Conservation (phyloP, 2,329 filamentous ascomycete species). For the Emericellopsis cladophorae region DNA sequence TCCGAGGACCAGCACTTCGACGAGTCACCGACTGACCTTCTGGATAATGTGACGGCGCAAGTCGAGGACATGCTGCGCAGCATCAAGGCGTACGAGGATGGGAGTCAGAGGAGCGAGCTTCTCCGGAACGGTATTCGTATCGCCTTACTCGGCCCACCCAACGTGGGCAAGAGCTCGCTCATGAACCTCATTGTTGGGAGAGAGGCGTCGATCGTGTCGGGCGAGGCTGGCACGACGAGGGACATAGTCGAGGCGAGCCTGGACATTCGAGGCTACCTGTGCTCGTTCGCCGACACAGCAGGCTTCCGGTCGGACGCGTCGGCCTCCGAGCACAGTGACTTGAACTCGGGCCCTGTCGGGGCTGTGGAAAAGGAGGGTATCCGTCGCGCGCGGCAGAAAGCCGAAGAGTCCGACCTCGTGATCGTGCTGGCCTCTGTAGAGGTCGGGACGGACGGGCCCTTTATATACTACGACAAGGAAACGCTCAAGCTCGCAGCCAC, state of each 20-base stretch:
- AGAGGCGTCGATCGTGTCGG: conserved; percentile 89
- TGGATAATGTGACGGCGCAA: conserved; percentile 55
- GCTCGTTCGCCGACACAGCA: conserved; percentile 90
- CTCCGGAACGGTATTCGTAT: conserved; percentile 76
- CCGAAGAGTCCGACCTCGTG: conserved; percentile 73
- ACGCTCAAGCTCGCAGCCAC: conserved; percentile 38
- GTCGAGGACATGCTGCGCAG: conserved; percentile 47
- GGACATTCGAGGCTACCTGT: conserved; percentile 81
- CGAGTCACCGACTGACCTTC: conserved; percentile 62
- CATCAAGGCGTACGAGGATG: conserved; percentile 59
- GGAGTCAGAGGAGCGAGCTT: conserved; percentile 72
- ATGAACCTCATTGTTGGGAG: conserved; percentile 83
- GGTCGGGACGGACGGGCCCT: conserved; percentile 17
- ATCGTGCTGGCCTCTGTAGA: conserved; percentile 72
- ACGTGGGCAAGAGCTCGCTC: conserved; percentile 88
- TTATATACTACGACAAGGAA: conserved; percentile 40
- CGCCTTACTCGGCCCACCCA: conserved; percentile 80
- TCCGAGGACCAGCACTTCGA: conserved; percentile 96
- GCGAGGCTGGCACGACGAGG: conserved; percentile 83
- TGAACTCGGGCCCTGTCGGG: conserved; percentile 36
- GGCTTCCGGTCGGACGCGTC: conserved; percentile 52
- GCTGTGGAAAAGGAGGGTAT: conserved; percentile 83
- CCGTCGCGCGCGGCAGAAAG: conserved; percentile 68
- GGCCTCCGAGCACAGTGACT: conserved; percentile 3
- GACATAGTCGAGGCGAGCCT: conserved; percentile 89